phyloP scores from a whole-genome alignment of 2,329 filamentous ascomycete species.

The Epichloe gansuensis region DNA sequence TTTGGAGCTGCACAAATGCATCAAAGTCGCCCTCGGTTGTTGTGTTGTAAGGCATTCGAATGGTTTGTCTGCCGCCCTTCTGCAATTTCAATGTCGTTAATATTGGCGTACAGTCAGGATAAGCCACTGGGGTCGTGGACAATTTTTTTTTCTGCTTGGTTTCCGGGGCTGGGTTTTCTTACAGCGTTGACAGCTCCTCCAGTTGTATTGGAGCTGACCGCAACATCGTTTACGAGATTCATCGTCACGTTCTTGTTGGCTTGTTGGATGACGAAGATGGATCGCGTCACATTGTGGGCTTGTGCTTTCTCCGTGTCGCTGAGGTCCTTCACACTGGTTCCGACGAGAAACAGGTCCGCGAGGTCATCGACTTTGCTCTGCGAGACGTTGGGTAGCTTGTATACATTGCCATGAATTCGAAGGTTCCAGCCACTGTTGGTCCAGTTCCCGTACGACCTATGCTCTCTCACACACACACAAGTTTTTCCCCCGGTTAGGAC shows the following conservation, averaged over 20 bases:
- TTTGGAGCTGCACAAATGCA: constrained; percentile 50
- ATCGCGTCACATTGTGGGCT: constrained; percentile 59
- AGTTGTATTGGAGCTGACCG: constrained; percentile 37
- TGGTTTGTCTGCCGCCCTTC: constrained; percentile 46
- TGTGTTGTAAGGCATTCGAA: constrained; percentile 52
- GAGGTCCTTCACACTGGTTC: constrained; percentile 46
- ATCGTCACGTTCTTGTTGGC: constrained; percentile 49
- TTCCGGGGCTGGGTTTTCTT: constrained; percentile 2
- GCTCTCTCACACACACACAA: constrained; percentile 14
- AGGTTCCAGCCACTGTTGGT: constrained; percentile 66
- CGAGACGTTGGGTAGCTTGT: constrained; percentile 59
- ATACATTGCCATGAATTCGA: constrained; percentile 68
- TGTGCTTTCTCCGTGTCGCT: constrained; percentile 46
- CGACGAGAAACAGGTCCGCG: constrained; percentile 58
- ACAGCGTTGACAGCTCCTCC: constrained; percentile 38
- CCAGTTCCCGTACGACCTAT: constrained; percentile 56
- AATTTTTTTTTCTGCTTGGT: too few species aligned
- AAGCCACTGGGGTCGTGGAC: too few species aligned
- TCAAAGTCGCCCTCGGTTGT: constrained; percentile 61
- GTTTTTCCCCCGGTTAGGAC: neutral
- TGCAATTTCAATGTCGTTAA: constrained; percentile 4
- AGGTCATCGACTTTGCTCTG: constrained; percentile 52
- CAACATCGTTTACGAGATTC: constrained; percentile 35
- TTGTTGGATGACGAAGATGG: constrained; percentile 67
- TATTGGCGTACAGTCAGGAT: neutral